Conservation (phyloP, 495 filamentous ascomycete species). For the Delitschia confertaspora region DNA sequence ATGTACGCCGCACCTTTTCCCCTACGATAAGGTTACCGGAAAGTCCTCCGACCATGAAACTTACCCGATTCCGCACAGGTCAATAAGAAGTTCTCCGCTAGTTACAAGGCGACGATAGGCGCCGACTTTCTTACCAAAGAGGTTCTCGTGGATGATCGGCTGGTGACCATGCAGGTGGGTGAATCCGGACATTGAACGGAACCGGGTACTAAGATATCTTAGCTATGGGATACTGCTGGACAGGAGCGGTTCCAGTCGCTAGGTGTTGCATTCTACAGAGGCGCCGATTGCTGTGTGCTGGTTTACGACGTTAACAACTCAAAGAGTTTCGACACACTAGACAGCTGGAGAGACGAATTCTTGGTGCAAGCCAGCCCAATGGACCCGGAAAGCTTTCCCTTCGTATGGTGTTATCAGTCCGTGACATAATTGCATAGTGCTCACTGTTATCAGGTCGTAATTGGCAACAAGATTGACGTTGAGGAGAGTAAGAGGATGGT, state of each 20-base stretch:
- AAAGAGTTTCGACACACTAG: constrained; percentile 96
- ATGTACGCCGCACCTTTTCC: constrained; percentile 53
- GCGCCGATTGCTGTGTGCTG: constrained; percentile 96
- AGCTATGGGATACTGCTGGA: constrained; percentile 98
- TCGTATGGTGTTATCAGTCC: constrained; percentile 63
- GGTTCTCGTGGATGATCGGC: constrained; percentile 90
- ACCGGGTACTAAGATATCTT: constrained; percentile 11
- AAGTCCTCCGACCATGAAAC: neutral
- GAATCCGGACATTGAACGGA: neutral
- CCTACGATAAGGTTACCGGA: neutral
- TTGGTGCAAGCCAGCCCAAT: constrained; percentile 93
- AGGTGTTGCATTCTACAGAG: constrained; percentile 95
- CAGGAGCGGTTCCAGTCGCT: constrained; percentile 97
- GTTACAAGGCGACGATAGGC: constrained; percentile 98
- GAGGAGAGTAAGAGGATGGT: constrained; percentile 94
- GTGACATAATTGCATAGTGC: neutral
- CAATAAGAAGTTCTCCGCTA: constrained; percentile 99
- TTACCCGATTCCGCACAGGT: constrained; percentile 49
- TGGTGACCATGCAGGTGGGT: constrained; percentile 95
- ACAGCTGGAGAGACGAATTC: constrained; percentile 98
- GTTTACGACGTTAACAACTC: constrained; percentile 99
- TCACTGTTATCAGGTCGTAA: constrained; percentile 54
- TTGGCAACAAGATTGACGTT: constrained; percentile 98
- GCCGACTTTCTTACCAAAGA: constrained; percentile 98
- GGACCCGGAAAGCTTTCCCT: constrained; percentile 96